Evolutionary conservation across 306 rosid species (phyloP).

Genomic region (Glycyrrhiza uralensis): DNA sequence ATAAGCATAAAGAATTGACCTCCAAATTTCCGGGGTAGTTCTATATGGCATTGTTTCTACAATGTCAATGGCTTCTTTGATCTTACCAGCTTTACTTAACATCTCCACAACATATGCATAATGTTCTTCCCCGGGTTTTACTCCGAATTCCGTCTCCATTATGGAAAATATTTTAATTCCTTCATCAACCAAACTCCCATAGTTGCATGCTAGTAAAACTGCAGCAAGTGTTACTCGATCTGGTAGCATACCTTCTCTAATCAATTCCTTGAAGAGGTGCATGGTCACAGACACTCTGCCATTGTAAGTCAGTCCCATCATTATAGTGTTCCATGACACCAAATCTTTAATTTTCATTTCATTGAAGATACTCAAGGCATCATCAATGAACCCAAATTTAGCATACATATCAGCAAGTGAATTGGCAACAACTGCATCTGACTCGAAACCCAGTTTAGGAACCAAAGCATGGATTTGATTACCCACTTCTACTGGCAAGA

Average conservation of each 20-base stretch:
- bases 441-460: slow-evolving; percentile 61
- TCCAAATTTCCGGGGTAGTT: slow-evolving; percentile 49
- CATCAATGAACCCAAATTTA: slow-evolving; percentile 57
- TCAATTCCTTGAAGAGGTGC: slow-evolving; percentile 39
- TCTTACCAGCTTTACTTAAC: slow-evolving; percentile 63
- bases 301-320: slow-evolving; percentile 61
- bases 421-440: slow-evolving; percentile 60
- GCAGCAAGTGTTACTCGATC: slow-evolving; percentile 68
- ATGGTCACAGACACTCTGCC: slow-evolving; percentile 49
- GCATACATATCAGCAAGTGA: slow-evolving; percentile 71
- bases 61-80: slow-evolving; percentile 59
- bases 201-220: slow-evolving; percentile 67
- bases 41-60: slow-evolving; percentile 42
- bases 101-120: slow-evolving; percentile 51
- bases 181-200: slow-evolving; percentile 58
- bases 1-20: slow-evolving; percentile 51
- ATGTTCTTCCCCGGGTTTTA: slow-evolving; percentile 56
- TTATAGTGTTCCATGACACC: slow-evolving; percentile 76
- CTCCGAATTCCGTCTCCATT: slow-evolving; percentile 63
- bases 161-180: slow-evolving; percentile 54
- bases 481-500: slow-evolving; percentile 52
- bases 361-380: slow-evolving; percentile 53
- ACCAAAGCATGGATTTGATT: slow-evolving; percentile 68
- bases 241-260: slow-evolving; percentile 39
- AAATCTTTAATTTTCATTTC: slow-evolving; percentile 54